Percentiles rank a stretch among this genome's conserved stretches.
Conservation (phyloP, 2,329 filamentous ascomycete species). For the Xylaria sp. region DNA sequence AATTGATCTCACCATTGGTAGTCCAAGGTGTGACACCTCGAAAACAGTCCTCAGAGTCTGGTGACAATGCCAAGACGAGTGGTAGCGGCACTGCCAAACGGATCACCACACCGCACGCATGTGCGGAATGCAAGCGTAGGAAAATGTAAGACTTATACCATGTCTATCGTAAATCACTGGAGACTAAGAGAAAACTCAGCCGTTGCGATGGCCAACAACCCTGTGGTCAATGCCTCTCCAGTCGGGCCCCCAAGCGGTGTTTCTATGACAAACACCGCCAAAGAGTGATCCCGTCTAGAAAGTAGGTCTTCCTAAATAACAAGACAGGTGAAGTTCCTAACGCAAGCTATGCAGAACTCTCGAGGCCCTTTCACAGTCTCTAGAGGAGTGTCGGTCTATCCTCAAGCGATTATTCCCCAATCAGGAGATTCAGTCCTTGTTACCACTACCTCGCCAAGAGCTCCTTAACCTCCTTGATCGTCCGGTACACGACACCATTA, state of each 20-base stretch:
- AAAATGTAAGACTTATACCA: slow-evolving; percentile 68
- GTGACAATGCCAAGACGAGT: slow-evolving; percentile 47
- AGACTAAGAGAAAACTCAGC: slow-evolving; percentile 49
- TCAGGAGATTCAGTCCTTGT: slow-evolving; percentile 62
- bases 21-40: slow-evolving; percentile 63
- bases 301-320: slow-evolving; percentile 60
- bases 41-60: slow-evolving; percentile 58
- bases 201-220: slow-evolving; percentile 84
- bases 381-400: slow-evolving; percentile 73
- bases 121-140: slow-evolving; percentile 71
- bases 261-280: slow-evolving; percentile 84
- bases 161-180: slow-evolving; percentile 15
- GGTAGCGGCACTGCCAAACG: slow-evolving; percentile 48
- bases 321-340: slow-evolving; percentile 34
- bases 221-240: slow-evolving; percentile 84
- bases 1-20: slow-evolving; percentile 36
- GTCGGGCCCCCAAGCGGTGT: slow-evolving; percentile 80
- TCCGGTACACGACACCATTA: slow-evolving; percentile 53
- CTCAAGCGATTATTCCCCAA: slow-evolving; percentile 70
- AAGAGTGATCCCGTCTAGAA: slow-evolving; percentile 79
- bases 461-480: slow-evolving; percentile 66
- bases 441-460: slow-evolving; percentile 66
- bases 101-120: slow-evolving; percentile 53
- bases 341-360: slow-evolving; percentile 56
- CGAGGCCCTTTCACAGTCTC: slow-evolving; percentile 70